phyloP scores from a whole-genome alignment of 2,329 filamentous ascomycete genomes.

The Fusarium incarnatum region DNA sequence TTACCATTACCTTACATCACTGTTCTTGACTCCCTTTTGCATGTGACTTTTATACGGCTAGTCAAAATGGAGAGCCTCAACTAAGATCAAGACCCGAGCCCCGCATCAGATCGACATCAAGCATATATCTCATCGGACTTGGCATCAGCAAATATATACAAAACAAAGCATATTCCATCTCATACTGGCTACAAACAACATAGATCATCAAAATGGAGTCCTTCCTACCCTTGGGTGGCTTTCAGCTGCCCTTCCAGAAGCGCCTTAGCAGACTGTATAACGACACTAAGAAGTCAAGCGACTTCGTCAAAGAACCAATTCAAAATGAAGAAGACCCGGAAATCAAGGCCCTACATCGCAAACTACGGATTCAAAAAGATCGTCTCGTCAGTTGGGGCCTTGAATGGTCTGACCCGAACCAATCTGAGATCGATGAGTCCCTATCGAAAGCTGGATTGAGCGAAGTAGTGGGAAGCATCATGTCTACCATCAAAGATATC shows the following conservation, averaged over 20 bases:
- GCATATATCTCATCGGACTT: slow-evolving; percentile 26
- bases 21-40: not conserved
- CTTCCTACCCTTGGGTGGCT: slow-evolving; percentile 62
- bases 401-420: slow-evolving; percentile 80
- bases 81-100: slow-evolving; percentile 18
- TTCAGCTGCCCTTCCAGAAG: slow-evolving; percentile 69
- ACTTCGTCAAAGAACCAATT: slow-evolving; percentile 75
- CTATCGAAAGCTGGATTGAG: slow-evolving; percentile 79
- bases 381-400: slow-evolving; percentile 82
- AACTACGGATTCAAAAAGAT: slow-evolving; percentile 83
- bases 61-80: slow-evolving; percentile 19
- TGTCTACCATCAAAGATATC: slow-evolving; percentile 84
- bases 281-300: slow-evolving; percentile 82
- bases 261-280: slow-evolving; percentile 80
- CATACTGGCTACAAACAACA: not conserved
- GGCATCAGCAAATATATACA: not conserved
- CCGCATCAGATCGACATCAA: slow-evolving; percentile 36
- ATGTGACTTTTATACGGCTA: slow-evolving; percentile 9
- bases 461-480: slow-evolving; percentile 81
- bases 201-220: slow-evolving; percentile 58
- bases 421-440: slow-evolving; percentile 77
- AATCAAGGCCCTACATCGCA: slow-evolving; percentile 77
- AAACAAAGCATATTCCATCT: not conserved
- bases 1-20: not conserved
- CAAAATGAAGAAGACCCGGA: slow-evolving; percentile 75